Base-by-base conservation (phyloP, 2,329 filamentous ascomycete genomes). In the Claviceps citrina region DNA sequence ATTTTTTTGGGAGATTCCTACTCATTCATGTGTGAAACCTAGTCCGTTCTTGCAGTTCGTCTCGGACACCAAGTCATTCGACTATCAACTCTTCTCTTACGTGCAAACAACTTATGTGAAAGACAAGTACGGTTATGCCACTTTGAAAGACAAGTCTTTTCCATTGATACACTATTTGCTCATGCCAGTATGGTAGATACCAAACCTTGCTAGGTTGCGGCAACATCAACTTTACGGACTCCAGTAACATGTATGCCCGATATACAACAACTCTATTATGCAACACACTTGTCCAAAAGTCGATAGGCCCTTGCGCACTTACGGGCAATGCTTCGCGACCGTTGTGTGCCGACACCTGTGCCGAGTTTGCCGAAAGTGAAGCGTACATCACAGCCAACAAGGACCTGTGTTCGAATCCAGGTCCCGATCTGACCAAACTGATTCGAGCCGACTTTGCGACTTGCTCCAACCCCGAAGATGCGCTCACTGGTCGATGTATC, bases 231-330 rank as follows among this genome's bases (percentile, higher is more conserved):
- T 71, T 87, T 42, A 76, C 75, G 41, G 83, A 93, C 56, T 80
- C 85, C 4, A 80, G 76, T 49, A 72, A 81, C 52, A 74, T 87
- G 53, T 98, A 98, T 62, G 89, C 91, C 36, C 81, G 91, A 51
- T 98, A 89, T 62, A 93, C 89, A 5, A 91, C 78, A 35, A 91
- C 83, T 45, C 80, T 93, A 47, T 72, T 98, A 47, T 98, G 91
- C 70, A 96, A 93, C 67, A 73, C 84, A 48, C 82, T 98, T 54
- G 75, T 98, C 38, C 91, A 98, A 61, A 87, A 85, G 55, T 96
- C 91, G 5, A 76, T 81, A 51, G 56, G 63, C 9, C 55, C 70
- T 20, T 98, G 91, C 61, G 61, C 64, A 16, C 64, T 93, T 34
- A 71, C 78, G 0, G 59, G 68, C n/a, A 62, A 69, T 24, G 65